These are phyloP conservation scores for Protomyces macrosporus DNA, from an alignment of 1,139 yeast species.

Conservation along the genomic window DNA sequence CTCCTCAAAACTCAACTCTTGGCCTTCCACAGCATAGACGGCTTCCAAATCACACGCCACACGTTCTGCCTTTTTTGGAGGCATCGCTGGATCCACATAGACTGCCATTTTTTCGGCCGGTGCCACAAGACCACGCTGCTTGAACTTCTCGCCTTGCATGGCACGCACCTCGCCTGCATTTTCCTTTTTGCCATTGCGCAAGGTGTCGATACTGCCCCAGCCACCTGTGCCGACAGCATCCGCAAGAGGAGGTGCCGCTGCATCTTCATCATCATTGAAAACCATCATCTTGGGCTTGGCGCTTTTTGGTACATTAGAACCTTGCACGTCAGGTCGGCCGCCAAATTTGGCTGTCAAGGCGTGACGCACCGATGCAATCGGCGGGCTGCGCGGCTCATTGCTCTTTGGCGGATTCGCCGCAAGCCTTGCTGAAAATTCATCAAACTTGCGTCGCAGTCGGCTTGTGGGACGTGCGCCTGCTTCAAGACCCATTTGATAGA, in stretches of 20 bases:
- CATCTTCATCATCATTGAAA: slow-evolving; percentile 35
- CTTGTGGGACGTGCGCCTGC: slow-evolving; percentile 58
- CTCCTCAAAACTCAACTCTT: slow-evolving; percentile 59
- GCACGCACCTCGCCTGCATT: slow-evolving; percentile 43
- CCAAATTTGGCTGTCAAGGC: slow-evolving; percentile 32
- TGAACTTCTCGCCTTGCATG: slow-evolving; percentile 53
- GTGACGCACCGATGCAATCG: slow-evolving; percentile 28
- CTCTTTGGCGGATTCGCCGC: slow-evolving; percentile 32
- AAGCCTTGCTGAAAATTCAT: slow-evolving; percentile 46
- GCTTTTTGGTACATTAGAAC: slow-evolving; percentile 20
- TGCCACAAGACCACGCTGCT: neutral
- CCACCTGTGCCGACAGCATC: slow-evolving; percentile 36
- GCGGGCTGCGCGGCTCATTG: slow-evolving; percentile 13
- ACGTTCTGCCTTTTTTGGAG: slow-evolving; percentile 53
- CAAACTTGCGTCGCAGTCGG: slow-evolving; percentile 50
- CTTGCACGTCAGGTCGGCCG: slow-evolving; percentile 20
- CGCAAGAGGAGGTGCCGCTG: slow-evolving; percentile 33
- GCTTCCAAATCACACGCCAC: slow-evolving; percentile 49
- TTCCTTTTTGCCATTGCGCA: slow-evolving; percentile 57
- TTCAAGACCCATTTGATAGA: slow-evolving; percentile 58
- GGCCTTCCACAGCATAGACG: slow-evolving; percentile 48
- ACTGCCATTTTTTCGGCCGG: neutral
- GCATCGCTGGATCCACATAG: slow-evolving; percentile 10
- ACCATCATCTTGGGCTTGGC: slow-evolving; percentile 34
- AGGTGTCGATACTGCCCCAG: slow-evolving; percentile 52